Percentiles rank a stretch among this genome's conserved stretches.
Conservation (phyloP, 345 rosid species). For the Pseudoturritis turrita region DNA sequence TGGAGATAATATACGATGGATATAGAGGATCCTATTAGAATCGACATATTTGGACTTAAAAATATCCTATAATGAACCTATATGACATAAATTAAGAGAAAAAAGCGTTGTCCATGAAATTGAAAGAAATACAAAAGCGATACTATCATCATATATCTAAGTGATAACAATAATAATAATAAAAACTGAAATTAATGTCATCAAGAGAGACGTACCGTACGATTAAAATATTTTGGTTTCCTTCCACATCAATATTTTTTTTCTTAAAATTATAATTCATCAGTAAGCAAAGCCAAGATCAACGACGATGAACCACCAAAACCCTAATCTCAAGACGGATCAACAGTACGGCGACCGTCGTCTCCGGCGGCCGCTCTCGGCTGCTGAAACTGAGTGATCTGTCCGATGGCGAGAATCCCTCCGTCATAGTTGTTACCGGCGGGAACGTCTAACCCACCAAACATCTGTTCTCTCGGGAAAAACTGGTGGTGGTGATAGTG, state of each 20-base stretch:
- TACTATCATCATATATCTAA: constrained; percentile 22
- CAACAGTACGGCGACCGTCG: constrained; percentile 75
- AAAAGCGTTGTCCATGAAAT: background rate
- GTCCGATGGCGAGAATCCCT: constrained; percentile 73
- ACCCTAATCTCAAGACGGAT: constrained; percentile 61
- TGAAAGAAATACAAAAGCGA: constrained; percentile 21
- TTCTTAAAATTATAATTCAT: background rate
- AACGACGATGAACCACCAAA: constrained; percentile 16
- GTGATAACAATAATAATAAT: constrained; percentile 6
- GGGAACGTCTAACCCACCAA: constrained; percentile 50
- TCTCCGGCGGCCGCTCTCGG: constrained; percentile 71
- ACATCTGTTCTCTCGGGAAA: constrained; percentile 70
- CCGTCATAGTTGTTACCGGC: constrained; percentile 47
- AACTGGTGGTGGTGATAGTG: constrained; percentile 67
- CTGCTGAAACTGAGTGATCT: constrained; percentile 80
- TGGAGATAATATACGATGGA: background rate
- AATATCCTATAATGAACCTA: background rate
- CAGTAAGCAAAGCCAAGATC: constrained; percentile 6
- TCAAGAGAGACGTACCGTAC: constrained; percentile 17
- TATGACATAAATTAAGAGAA: background rate
- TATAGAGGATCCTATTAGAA: background rate
- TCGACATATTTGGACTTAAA: background rate
- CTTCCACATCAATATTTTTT: constrained; percentile 3
- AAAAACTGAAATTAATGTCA: constrained; percentile 3
- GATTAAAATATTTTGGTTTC: constrained; percentile 9